Conservation (phyloP, 2,329 filamentous ascomycete species). For the Colletotrichum caudatum region DNA sequence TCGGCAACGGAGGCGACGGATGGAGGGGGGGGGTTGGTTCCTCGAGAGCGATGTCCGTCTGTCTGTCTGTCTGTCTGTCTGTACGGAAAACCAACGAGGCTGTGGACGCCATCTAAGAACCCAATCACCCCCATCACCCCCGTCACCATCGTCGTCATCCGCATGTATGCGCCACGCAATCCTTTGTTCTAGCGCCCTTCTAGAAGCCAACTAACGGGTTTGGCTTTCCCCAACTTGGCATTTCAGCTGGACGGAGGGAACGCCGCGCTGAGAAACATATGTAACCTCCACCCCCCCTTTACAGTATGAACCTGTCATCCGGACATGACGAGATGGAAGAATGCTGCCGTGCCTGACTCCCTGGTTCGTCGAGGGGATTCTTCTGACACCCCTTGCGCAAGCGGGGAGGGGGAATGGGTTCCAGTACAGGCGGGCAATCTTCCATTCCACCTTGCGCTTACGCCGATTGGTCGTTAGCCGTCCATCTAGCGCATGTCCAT, state of each 20-base stretch:
- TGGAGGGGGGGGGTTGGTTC: too few species aligned
- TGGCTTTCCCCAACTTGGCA: constrained; percentile 6
- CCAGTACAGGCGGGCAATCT: constrained; percentile 1
- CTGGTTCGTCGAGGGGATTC: constrained; percentile 21
- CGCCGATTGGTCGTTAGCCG: constrained; percentile 19
- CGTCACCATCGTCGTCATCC: constrained; percentile 22
- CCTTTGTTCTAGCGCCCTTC: constrained; percentile 42
- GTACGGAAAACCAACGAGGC: neutral
- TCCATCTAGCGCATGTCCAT: neutral
- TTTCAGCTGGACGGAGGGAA: neutral
- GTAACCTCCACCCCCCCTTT: neutral
- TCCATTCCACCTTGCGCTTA: constrained; percentile 24
- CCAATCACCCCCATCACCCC: neutral
- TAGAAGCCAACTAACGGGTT: constrained; percentile 30
- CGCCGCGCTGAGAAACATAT: neutral
- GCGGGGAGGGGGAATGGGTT: neutral
- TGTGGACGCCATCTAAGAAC: neutral
- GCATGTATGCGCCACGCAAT: constrained; percentile 14
- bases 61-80: neutral
- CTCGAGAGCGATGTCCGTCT: neutral
- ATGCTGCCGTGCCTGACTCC: neutral
- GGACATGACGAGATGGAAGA: constrained; percentile 24
- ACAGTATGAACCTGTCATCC: constrained; percentile 13
- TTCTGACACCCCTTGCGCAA: neutral
- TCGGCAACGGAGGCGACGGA: neutral